Evolutionary conservation across 306 rosid genomes (phyloP).

Genomic region (Arachis stenosperma): DNA sequence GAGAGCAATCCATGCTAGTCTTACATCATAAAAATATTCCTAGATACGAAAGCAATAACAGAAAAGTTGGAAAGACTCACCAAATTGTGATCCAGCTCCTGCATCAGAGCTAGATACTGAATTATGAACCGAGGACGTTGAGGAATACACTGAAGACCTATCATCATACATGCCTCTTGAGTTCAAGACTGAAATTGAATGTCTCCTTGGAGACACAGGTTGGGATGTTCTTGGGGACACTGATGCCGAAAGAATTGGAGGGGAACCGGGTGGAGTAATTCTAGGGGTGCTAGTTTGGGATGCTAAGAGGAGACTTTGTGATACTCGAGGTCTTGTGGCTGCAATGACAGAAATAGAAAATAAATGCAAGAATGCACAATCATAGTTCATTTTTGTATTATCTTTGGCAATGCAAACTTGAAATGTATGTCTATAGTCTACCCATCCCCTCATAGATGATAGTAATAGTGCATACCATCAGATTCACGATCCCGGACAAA

Average conservation of each 20-base stretch:
- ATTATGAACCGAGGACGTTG: conserved; percentile 45
- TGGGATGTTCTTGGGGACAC: conserved; percentile 80
- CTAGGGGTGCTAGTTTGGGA: conserved; percentile 80
- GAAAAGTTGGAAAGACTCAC: conserved; percentile 53
- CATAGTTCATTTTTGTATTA: neutral
- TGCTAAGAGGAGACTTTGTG: conserved; percentile 66
- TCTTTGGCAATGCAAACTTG: conserved; percentile 26
- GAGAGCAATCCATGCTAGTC: conserved; percentile 13
- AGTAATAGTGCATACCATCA: conserved; percentile 53
- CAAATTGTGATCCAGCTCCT: conserved; percentile 63
- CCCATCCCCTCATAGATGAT: conserved; percentile 9
- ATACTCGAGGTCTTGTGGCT: conserved; percentile 65
- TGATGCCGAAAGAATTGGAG: conserved; percentile 78
- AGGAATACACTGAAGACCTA: conserved; percentile 58
- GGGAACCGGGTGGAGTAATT: conserved; percentile 79
- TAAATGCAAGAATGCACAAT: conserved; percentile 30
- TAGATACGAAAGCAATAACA: neutral
- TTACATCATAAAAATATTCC: conserved; percentile 16
- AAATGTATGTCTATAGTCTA: conserved; percentile 2
- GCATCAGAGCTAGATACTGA: conserved; percentile 57
- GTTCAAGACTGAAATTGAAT: conserved; percentile 72
- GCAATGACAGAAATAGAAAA: conserved; percentile 38
- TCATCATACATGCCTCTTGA: conserved; percentile 75
- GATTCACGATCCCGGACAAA: conserved; percentile 57
- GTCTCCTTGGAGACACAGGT: conserved; percentile 81